A percentile compares a stretch with the other conserved stretches of the same genome.
phyloP scores from a whole-genome alignment of 1,284 basidiomycete species.

The Moesziomyces parantarcticus region DNA sequence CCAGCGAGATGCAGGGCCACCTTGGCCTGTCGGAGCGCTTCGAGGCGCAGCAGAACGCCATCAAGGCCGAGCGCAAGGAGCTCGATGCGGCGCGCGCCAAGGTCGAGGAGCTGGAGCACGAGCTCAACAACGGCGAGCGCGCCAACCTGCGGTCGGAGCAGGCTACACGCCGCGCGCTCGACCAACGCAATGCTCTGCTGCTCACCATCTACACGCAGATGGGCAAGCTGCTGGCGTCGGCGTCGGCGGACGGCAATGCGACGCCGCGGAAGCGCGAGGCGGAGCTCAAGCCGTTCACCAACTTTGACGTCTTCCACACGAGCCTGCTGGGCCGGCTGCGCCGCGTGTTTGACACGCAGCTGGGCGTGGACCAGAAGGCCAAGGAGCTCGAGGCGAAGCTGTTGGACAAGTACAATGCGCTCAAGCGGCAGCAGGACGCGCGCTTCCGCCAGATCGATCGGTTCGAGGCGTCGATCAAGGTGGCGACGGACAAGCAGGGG shows the following conservation, averaged over 20 bases:
- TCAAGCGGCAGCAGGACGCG: slow-evolving; percentile 86
- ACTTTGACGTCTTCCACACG: slow-evolving; percentile 93
- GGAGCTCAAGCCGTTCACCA: slow-evolving; percentile 89
- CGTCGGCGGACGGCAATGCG: slow-evolving; percentile 64
- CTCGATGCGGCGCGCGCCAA: slow-evolving; percentile 41
- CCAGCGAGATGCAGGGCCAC: slow-evolving; percentile 55
- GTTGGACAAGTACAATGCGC: slow-evolving; percentile 76
- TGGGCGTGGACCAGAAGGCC: slow-evolving; percentile 84
- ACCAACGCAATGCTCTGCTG: slow-evolving; percentile 89
- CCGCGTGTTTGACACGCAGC: slow-evolving; percentile 81
- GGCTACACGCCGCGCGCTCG: slow-evolving; percentile 87
- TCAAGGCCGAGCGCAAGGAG: slow-evolving; percentile 46
- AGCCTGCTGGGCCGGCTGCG: slow-evolving; percentile 89
- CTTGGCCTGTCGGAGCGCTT: slow-evolving; percentile 62
- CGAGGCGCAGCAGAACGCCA: slow-evolving; percentile 54
- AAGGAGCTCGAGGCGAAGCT: slow-evolving; percentile 83
- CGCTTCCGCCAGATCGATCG: slow-evolving; percentile 93
- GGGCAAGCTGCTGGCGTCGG: slow-evolving; percentile 82
- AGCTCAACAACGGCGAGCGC: slow-evolving; percentile 85
- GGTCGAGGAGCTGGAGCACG: slow-evolving; percentile 78
- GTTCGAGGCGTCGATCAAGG: slow-evolving; percentile 87
- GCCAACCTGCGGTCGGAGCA: slow-evolving; percentile 78
- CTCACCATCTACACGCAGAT: slow-evolving; percentile 93
- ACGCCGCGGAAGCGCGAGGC: slow-evolving; percentile 69
- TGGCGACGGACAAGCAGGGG: slow-evolving; percentile 82